Conservation (phyloP, 2,329 filamentous ascomycete genomes). For the Trichoderma sp. region DNA sequence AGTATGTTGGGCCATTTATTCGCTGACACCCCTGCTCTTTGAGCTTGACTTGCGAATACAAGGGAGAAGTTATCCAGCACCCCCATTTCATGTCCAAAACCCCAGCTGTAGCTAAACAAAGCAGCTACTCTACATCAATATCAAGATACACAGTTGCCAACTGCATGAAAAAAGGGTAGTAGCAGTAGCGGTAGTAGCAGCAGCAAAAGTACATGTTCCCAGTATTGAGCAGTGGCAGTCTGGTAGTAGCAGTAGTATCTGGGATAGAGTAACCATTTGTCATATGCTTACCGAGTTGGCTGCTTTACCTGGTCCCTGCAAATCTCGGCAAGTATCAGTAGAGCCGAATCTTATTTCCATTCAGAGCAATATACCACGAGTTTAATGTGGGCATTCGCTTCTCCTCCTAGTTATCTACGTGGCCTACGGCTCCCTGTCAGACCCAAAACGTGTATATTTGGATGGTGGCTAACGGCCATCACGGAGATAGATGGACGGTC, state of each 20-base stretch:
- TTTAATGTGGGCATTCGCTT: neutral
- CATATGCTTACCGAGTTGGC: neutral
- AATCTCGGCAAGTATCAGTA: neutral
- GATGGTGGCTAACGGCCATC: neutral
- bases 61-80: no score
- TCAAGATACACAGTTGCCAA: no score
- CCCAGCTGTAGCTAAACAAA: no score
- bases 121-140: no score
- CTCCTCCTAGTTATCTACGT: neutral
- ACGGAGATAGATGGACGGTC: slow-evolving; percentile 10
- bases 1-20: slow-evolving; percentile 3
- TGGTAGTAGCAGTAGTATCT: no score
- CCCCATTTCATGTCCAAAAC: no score
- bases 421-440: neutral
- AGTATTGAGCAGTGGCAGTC: no score
- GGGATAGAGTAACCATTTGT: no score
- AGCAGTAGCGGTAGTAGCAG: no score
- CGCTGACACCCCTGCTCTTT: slow-evolving; percentile 7
- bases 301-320: neutral
- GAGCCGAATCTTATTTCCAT: neutral
- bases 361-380: neutral
- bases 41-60: neutral
- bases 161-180: no score
- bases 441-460: neutral
- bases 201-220: no score